Evolutionary conservation across 2,329 filamentous ascomycete genomes (phyloP).

Genomic region (Aureobasidium sp.): DNA sequence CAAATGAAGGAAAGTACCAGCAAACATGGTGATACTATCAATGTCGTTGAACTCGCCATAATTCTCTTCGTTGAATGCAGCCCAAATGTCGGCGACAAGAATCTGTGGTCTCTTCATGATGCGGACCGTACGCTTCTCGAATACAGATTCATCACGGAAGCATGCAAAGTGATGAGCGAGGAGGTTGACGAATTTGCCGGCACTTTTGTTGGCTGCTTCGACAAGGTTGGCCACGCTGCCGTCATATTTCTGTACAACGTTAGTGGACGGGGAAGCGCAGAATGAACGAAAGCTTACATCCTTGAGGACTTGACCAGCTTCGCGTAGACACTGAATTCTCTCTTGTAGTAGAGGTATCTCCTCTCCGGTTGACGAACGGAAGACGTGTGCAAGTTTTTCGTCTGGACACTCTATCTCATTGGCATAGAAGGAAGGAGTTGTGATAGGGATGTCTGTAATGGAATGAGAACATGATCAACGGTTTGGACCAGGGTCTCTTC

Average conservation of each 20-base stretch:
- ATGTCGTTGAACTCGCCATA: conserved; percentile 85
- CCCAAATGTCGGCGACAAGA: conserved; percentile 92
- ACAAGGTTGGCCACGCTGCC: conserved; percentile 70
- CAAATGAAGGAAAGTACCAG: conserved; percentile 40
- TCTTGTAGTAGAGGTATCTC: conserved; percentile 77
- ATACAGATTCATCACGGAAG: conserved; percentile 74
- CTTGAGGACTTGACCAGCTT: conserved; percentile 73
- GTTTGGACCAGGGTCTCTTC: not conserved
- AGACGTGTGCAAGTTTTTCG: conserved; percentile 66
- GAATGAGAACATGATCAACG: not conserved
- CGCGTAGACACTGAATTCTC: conserved; percentile 69
- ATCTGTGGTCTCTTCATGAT: conserved; percentile 95
- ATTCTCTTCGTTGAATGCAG: conserved; percentile 75
- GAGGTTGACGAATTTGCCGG: conserved; percentile 77
- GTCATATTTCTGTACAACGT: conserved; percentile 56
- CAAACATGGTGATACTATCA: conserved; percentile 95
- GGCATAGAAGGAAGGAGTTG: conserved; percentile 79
- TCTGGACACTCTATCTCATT: conserved; percentile 62
- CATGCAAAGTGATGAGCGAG: conserved; percentile 75
- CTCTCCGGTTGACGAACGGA: conserved; percentile 79
- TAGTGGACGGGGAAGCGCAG: not conserved
- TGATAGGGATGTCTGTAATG: conserved; percentile 72
- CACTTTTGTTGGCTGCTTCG: conserved; percentile 66
- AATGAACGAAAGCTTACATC: conserved; percentile 48
- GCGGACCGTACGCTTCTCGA: conserved; percentile 67